Conservation (phyloP, 176 grass and related monocot genomes). For the Saccharum officinarum region DNA sequence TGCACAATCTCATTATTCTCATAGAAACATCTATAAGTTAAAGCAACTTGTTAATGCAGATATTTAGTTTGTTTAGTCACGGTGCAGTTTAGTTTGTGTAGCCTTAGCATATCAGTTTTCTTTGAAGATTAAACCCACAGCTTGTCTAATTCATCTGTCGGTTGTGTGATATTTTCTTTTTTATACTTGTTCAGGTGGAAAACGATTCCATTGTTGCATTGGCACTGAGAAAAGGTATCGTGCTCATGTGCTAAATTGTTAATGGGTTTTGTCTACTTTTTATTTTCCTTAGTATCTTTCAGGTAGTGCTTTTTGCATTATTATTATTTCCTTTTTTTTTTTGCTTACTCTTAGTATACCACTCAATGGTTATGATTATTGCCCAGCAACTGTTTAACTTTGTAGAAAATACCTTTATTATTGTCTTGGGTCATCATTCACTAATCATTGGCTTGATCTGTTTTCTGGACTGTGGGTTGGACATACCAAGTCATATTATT, state of each 20-base stretch:
- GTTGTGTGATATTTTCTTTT: not conserved
- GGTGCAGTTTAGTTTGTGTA: not conserved
- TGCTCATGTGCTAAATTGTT: not conserved
- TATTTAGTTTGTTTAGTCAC: not conserved
- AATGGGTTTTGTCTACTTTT: not conserved
- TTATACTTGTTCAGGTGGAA: constrained; percentile 59
- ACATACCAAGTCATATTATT: not conserved
- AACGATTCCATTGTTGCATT: constrained; percentile 72
- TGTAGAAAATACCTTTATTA: constrained; percentile 10
- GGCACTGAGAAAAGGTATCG: constrained; percentile 63
- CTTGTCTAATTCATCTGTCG: not conserved
- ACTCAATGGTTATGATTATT: constrained; percentile 13
- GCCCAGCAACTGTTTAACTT: not conserved
- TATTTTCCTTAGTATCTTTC: not conserved
- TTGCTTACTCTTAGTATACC: not conserved
- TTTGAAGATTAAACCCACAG: not conserved
- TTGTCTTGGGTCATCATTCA: constrained; percentile 4
- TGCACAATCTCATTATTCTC: not conserved
- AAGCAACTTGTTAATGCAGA: not conserved
- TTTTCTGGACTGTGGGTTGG: constrained; percentile 1
- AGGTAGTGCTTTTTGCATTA: not conserved
- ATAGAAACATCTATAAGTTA: not conserved
- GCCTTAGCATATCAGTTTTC: not conserved
- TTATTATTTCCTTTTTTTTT: not conserved
- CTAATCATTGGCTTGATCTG: not conserved